Conservation (phyloP, 2,329 filamentous ascomycete genomes). For the Camillea tinctor region DNA sequence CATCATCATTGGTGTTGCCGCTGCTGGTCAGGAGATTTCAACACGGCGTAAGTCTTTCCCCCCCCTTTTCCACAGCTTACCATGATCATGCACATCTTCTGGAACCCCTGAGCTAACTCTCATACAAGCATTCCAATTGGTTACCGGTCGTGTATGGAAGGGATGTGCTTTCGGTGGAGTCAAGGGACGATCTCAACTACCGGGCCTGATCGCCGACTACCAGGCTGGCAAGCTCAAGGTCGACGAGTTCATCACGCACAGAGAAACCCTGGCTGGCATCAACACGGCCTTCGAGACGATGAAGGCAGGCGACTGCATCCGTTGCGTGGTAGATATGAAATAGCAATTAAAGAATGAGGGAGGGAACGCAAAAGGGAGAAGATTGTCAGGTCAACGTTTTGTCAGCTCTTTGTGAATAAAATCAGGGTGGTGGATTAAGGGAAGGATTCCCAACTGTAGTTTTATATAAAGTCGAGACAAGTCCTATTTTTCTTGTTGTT, state of each 20-base stretch:
- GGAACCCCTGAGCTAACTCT: conserved; percentile 16
- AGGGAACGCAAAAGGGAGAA: conserved; percentile 3
- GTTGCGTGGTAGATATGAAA: conserved; percentile 76
- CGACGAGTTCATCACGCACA: conserved; percentile 98
- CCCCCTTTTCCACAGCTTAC: too few relatives aligned
- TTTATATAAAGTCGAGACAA: too few relatives aligned
- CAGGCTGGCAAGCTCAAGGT: conserved; percentile 89
- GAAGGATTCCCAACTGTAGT: too few relatives aligned
- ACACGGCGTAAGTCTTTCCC: conserved; percentile 73
- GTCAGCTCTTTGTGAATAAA: background rate
- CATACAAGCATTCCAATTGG: conserved; percentile 87
- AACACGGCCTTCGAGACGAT: conserved; percentile 90
- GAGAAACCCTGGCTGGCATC: conserved; percentile 77
- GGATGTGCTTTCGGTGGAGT: conserved; percentile 97
- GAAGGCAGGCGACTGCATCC: conserved; percentile 96
- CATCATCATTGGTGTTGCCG: conserved; percentile 96
- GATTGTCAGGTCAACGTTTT: background rate
- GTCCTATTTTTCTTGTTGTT: too few relatives aligned
- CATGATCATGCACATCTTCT: too few relatives aligned
- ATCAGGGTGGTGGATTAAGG: background rate
- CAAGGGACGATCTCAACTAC: conserved; percentile 93
- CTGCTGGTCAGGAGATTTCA: conserved; percentile 91
- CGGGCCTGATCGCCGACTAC: conserved; percentile 85
- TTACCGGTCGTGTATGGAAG: conserved; percentile 96
- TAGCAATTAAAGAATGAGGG: conserved; percentile 11